These are phyloP conservation scores for Trametes cingulata DNA, from an alignment of 768 basidiomycete species.

Conservation along the genomic window DNA sequence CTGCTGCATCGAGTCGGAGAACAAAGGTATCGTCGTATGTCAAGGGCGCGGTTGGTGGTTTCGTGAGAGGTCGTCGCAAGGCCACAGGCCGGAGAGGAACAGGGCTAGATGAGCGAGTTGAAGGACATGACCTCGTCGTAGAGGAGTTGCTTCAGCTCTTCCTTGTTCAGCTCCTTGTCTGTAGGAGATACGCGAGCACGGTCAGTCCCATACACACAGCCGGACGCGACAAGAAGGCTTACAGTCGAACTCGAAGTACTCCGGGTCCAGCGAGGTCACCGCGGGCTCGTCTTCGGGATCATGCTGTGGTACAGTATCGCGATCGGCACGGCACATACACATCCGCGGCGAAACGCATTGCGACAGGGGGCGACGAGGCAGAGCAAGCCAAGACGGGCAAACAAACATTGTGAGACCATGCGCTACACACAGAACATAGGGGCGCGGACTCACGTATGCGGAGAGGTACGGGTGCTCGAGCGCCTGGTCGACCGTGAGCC, in stretches of 20 bases:
- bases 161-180: constrained; percentile 56
- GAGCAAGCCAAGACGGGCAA: background rate
- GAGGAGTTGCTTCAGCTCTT: constrained; percentile 77
- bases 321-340: background rate
- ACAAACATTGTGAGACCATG: background rate
- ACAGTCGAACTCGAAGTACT: constrained; percentile 92
- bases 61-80: constrained; percentile 12
- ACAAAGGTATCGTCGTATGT: background rate
- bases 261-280: constrained; percentile 75
- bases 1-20: background rate
- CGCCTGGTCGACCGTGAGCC: constrained; percentile 80
- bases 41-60: background rate
- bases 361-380: background rate
- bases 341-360: background rate
- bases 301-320: constrained; percentile 44
- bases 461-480: constrained; percentile 81
- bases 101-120: constrained; percentile 55
- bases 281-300: constrained; percentile 89
- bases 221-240: too few relatives aligned
- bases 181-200: too few relatives aligned
- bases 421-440: constrained; percentile 1
- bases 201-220: too few relatives aligned
- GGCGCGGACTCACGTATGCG: constrained; percentile 56
- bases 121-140: constrained; percentile 86
- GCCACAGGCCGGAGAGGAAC: background rate